These are phyloP conservation scores for Backusella psychrophila DNA, from an alignment of 192 early-diverging fungal genomes.

Conservation along the genomic window DNA sequence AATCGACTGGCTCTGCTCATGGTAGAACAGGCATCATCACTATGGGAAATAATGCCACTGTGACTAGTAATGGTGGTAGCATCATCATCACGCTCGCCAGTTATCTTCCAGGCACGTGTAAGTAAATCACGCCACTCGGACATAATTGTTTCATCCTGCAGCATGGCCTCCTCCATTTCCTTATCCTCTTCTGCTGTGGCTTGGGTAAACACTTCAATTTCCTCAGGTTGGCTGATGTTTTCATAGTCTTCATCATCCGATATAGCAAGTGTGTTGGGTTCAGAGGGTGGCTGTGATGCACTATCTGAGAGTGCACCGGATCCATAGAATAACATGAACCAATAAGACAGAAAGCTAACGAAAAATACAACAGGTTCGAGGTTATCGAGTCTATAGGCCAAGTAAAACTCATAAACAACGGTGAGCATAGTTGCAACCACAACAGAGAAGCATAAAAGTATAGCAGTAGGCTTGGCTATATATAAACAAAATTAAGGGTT, in stretches of 20 bases:
- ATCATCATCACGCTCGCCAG: not conserved
- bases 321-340: constrained; percentile 1
- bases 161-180: constrained; percentile 21
- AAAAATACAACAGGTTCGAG: constrained; percentile 21
- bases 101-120: constrained; percentile 30
- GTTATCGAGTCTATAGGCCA: not conserved
- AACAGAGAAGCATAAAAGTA: not conserved
- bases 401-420: constrained; percentile 14
- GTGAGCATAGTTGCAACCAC: not conserved
- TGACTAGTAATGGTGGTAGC: not conserved
- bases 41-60: constrained; percentile 1
- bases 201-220: constrained; percentile 7
- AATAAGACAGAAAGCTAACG: not conserved
- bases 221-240: not conserved
- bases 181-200: constrained; percentile 18
- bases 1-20: constrained; percentile 26
- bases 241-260: not conserved
- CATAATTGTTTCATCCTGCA: constrained; percentile 29
- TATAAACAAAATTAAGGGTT: not conserved
- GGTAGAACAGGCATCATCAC: constrained; percentile 15
- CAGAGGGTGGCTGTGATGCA: not conserved
- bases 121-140: constrained; percentile 27
- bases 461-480: constrained; percentile 1
- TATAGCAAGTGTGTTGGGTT: not conserved
- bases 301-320: not conserved